phyloP scores from a whole-genome alignment of 2,329 filamentous ascomycete species.

The Dactylellina parvicollis region DNA sequence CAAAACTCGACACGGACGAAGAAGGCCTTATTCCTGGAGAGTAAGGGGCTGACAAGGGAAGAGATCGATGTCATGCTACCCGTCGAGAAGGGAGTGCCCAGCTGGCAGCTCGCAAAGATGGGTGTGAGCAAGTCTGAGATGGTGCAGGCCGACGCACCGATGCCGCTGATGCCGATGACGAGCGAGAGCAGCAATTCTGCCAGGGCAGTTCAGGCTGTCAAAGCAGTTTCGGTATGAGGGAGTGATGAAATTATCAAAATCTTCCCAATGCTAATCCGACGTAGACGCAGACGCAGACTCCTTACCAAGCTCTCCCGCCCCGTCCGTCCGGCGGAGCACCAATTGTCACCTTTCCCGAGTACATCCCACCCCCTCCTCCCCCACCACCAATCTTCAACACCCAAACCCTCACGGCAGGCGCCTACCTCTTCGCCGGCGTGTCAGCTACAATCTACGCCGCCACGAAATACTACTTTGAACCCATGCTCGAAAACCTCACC shows the following conservation, averaged over 20 bases:
- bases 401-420: conserved; percentile 68
- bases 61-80: conserved; percentile 46
- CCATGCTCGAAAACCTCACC: conserved; percentile 67
- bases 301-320: conserved; percentile 62
- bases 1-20: conserved; percentile 48
- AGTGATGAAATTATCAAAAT: conserved; percentile 5
- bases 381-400: conserved; percentile 73
- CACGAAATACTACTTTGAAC: conserved; percentile 74
- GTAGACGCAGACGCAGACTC: conserved; percentile 56
- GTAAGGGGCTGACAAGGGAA: conserved; percentile 48
- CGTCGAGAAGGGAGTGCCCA: conserved; percentile 43
- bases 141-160: conserved; percentile 46
- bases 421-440: conserved; percentile 69
- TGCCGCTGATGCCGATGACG: conserved; percentile 39
- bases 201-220: conserved; percentile 10
- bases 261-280: neutral
- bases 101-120: conserved; percentile 41
- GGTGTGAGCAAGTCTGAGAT: conserved; percentile 28
- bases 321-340: conserved; percentile 60
- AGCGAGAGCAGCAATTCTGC: conserved; percentile 13
- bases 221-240: conserved; percentile 18
- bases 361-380: conserved; percentile 67
- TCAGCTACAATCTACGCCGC: conserved; percentile 76
- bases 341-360: conserved; percentile 77
- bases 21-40: conserved; percentile 43